These are phyloP conservation scores for Microdochium trichocladiopsis DNA, from an alignment of 2,329 filamentous ascomycete genomes.

Conservation along the genomic window DNA sequence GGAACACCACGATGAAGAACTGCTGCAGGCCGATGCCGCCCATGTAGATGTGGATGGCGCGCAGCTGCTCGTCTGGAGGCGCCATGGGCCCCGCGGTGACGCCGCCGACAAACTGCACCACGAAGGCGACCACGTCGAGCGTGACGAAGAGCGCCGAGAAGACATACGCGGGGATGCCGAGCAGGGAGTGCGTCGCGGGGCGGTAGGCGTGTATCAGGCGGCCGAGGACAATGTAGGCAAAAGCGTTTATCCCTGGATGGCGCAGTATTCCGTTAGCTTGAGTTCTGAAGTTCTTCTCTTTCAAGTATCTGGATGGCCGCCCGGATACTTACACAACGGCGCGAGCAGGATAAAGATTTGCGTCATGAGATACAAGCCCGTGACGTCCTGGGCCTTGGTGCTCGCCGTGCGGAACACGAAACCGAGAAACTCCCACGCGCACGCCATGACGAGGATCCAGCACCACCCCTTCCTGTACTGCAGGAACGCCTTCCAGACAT, in stretches of 20 bases:
- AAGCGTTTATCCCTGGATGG: constrained; percentile 41
- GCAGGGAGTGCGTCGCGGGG: constrained; percentile 24
- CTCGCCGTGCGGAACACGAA: constrained; percentile 19
- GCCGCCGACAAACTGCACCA: constrained; percentile 26
- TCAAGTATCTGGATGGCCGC: background rate
- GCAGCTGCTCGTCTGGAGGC: constrained; percentile 15
- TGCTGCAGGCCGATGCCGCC: constrained; percentile 44
- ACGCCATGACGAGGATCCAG: constrained; percentile 29
- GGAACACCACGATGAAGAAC: constrained; percentile 40
- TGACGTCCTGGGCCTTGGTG: constrained; percentile 16
- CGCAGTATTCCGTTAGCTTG: no score
- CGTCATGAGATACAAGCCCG: constrained; percentile 13
- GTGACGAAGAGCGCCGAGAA: constrained; percentile 30
- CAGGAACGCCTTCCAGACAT: constrained; percentile 12
- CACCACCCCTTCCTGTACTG: constrained; percentile 20
- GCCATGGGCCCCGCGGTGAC: constrained; percentile 16
- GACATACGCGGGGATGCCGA: constrained; percentile 24
- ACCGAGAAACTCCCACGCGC: constrained; percentile 19
- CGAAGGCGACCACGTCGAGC: constrained; percentile 29
- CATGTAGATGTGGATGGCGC: constrained; percentile 40
- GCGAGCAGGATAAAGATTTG: constrained; percentile 20
- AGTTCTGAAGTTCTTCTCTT: background rate
- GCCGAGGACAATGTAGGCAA: constrained; percentile 36
- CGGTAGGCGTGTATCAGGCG: constrained; percentile 36
- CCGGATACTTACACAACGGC: constrained; percentile 15